Base-by-base conservation (phyloP, 441 rosid genomes). In the Croton setiger region DNA sequence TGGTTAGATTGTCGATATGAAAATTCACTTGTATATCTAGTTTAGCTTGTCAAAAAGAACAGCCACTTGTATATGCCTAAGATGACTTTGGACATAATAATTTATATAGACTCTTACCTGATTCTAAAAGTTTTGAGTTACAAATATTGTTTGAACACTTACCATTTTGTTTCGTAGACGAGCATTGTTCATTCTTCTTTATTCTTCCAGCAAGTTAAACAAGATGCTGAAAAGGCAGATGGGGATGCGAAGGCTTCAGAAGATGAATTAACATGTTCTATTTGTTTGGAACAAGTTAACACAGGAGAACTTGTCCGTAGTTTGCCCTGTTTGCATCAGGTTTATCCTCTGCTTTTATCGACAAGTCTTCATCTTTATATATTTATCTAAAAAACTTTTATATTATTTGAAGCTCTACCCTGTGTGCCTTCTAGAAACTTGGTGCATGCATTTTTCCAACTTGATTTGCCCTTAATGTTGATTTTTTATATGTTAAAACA, bases 321-420 rank as follows among this genome's bases (percentile, higher is more conserved):
- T 76, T 79, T 93, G 80, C 97, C 96, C 13, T 90, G 96, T 74
- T 81, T 88, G 87, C 97, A 90, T 76, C 92, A 90, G 98, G 97
- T 88, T 75, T 66, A 10, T 60, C 57, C 56, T 7, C 56, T 43
- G 43, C 23, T 74, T 61, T 0, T 48, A 18, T 47, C 20, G 14
- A 18, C 33, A 33, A n/a, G 12, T 56, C 47, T 37, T 68, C 56
- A 57, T 27, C 60, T 23, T 7, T 27, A 27, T 27, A 27, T 27
- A 27, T 27, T 27, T 45, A 14, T 45, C 17, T 45, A 45, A 45
- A 2, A 3, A 4, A 4, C 43, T 44, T 12, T 13, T 37, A 37
- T 11, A 18, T 51, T 11, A 21, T 35, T 67, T 2, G 7, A 44
- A 33, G 43, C n/a, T 6, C 7, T 49, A 31, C n/a, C 3, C 7